Evolutionary conservation across 495 filamentous ascomycete genomes (phyloP).

Genomic region (Hypoxylon trugodes): DNA sequence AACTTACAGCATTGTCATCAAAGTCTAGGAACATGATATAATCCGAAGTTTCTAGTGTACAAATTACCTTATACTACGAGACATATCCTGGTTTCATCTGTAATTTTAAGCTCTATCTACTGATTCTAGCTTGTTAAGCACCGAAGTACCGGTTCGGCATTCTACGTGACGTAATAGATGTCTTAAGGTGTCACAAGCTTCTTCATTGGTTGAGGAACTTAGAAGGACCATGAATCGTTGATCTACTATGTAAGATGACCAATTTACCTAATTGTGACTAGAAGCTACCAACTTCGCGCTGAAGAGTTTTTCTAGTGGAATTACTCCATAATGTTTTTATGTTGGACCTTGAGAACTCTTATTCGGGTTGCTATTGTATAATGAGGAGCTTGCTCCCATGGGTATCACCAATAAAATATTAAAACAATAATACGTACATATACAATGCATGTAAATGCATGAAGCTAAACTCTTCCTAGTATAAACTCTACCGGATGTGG

Average conservation of each 20-base stretch:
- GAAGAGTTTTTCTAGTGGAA: too few relatives aligned
- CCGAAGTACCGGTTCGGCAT: conserved; percentile 13
- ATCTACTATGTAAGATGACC: not conserved
- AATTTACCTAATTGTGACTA: conserved; percentile 25
- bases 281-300: too few relatives aligned
- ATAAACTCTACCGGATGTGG: not conserved
- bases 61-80: not conserved
- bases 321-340: not conserved
- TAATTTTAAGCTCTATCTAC: conserved; percentile 5
- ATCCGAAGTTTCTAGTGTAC: conserved; percentile 15
- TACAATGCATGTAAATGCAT: conserved; percentile 3
- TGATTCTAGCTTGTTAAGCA: conserved; percentile 13
- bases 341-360: too few relatives aligned
- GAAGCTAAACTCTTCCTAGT: too few relatives aligned
- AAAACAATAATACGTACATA: conserved; percentile 1
- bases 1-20: conserved; percentile 19
- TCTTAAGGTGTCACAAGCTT: conserved; percentile 18
- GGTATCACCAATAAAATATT: not conserved
- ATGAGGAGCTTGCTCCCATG: too few relatives aligned
- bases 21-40: conserved; percentile 22
- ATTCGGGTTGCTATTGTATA: too few relatives aligned
- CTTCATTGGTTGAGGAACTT: conserved; percentile 23
- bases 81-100: conserved; percentile 11
- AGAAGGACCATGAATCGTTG: conserved; percentile 25
- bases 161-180: conserved; percentile 40